These are phyloP conservation scores for Pinus albicaulis DNA, from an alignment of 75 land plant species.

Conservation along the genomic window DNA sequence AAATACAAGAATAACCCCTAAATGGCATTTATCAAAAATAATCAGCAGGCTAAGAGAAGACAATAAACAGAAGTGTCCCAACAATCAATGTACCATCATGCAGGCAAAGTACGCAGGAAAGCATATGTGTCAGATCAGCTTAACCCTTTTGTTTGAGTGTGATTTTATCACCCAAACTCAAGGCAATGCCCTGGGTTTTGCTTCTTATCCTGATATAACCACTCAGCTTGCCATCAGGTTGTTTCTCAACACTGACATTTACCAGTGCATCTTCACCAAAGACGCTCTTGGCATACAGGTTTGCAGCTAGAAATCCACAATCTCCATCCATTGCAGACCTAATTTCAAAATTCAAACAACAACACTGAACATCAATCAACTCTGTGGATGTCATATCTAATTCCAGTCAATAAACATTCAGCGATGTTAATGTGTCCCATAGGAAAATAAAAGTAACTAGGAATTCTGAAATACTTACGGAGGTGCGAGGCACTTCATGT, in stretches of 20 bases:
- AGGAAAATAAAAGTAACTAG: not conserved
- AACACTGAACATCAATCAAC: not conserved
- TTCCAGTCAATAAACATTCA: not conserved
- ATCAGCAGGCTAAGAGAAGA: not conserved
- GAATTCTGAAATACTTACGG: slow-evolving; percentile 49
- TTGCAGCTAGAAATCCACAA: slow-evolving; percentile 91
- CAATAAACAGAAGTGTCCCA: not conserved
- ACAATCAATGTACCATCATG: not conserved
- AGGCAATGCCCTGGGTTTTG: slow-evolving; percentile 92
- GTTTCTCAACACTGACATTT: slow-evolving; percentile 84
- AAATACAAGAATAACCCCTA: too few species aligned
- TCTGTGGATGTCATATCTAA: not conserved
- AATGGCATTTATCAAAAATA: not conserved
- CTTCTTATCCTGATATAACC: slow-evolving; percentile 91
- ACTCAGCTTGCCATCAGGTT: slow-evolving; percentile 73
- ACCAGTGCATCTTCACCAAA: slow-evolving; percentile 96
- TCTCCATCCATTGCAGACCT: slow-evolving; percentile 91
- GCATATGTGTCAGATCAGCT: not conserved
- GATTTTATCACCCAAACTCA: slow-evolving; percentile 92
- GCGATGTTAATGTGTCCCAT: not conserved
- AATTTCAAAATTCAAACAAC: slow-evolving; percentile 21
- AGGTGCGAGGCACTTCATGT: slow-evolving; percentile 93
- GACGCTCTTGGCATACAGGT: slow-evolving; percentile 89
- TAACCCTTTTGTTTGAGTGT: slow-evolving; percentile 86
- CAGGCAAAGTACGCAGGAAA: not conserved